A percentile compares a stretch with the other conserved stretches of the same genome.
Evolutionary conservation across 768 basidiomycete genomes (phyloP).

Genomic region (Harrya chromipes): DNA sequence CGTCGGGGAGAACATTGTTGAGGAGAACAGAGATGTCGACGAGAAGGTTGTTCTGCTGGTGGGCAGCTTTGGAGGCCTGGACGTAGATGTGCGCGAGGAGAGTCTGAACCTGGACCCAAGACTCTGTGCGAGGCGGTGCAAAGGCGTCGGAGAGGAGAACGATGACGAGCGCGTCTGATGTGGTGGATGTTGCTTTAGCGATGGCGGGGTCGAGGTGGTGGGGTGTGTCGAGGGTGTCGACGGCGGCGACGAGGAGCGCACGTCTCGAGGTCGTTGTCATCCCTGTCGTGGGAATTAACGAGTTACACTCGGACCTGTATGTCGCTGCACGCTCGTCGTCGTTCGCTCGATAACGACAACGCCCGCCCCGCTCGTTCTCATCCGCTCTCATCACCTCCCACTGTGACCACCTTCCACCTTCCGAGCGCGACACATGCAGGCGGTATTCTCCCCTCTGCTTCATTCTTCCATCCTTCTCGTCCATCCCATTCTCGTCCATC

Average conservation of each 20-base stretch:
- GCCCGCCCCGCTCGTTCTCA: conserved; percentile 13
- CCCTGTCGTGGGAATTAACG: conserved; percentile 11
- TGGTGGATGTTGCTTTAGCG: conserved; percentile 40
- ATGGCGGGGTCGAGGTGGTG: conserved; percentile 57
- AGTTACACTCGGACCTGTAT: not conserved
- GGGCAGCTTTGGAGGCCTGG: conserved; percentile 74
- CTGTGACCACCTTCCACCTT: conserved; percentile 25
- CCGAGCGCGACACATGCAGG: conserved; percentile 58
- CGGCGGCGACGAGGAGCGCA: conserved; percentile 50
- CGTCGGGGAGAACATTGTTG: conserved; percentile 48
- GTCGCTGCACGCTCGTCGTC: not conserved
- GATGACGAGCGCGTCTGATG: conserved; percentile 53
- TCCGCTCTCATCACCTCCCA: conserved; percentile 28
- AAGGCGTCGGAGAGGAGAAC: conserved; percentile 65
- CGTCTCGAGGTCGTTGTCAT: conserved; percentile 9
- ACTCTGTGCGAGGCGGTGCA: conserved; percentile 43
- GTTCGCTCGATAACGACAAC: conserved; percentile 17
- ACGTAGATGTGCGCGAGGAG: conserved; percentile 84
- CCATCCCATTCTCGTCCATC: conserved; percentile 48
- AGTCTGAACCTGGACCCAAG: conserved; percentile 69
- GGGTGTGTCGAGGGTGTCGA: conserved; percentile 49
- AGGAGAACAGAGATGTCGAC: conserved; percentile 80
- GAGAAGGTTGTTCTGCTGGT: conserved; percentile 62
- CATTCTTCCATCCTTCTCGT: conserved; percentile 72
- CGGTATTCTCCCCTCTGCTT: conserved; percentile 74